Evolutionary conservation across 2,329 filamentous ascomycete species (phyloP).

Genomic region (Fusarium sp.): DNA sequence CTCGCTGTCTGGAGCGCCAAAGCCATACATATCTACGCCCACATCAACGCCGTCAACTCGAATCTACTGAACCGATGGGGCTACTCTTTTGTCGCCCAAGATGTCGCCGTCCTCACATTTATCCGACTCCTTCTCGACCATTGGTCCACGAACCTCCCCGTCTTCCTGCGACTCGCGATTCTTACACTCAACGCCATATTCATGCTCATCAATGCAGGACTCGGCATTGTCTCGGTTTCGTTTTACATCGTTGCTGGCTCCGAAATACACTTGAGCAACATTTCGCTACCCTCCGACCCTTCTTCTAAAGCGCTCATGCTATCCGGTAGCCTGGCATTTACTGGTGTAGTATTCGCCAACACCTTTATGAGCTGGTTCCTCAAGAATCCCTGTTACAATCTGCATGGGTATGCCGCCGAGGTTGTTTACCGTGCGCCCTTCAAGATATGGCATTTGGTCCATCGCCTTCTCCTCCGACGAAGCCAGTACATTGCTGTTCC

Average conservation of each 20-base stretch:
- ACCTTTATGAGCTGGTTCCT: slow-evolving; percentile 42
- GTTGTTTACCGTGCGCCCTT: slow-evolving; percentile 45
- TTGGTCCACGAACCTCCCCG: slow-evolving; percentile 34
- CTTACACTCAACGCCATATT: slow-evolving; percentile 18
- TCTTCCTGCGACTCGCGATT: slow-evolving; percentile 21
- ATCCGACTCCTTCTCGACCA: slow-evolving; percentile 51
- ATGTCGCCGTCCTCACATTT: slow-evolving; percentile 49
- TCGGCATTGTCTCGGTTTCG: slow-evolving; percentile 40
- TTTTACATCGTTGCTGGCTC: slow-evolving; percentile 52
- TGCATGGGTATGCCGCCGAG: slow-evolving; percentile 43
- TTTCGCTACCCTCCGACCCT: slow-evolving; percentile 50
- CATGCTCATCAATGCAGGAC: slow-evolving; percentile 30
- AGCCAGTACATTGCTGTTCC: slow-evolving; percentile 38
- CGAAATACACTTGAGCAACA: slow-evolving; percentile 54
- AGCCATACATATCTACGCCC: slow-evolving; percentile 50
- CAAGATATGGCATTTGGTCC: slow-evolving; percentile 22
- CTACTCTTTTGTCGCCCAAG: slow-evolving; percentile 54
- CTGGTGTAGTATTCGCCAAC: slow-evolving; percentile 34
- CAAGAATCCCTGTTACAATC: slow-evolving; percentile 42
- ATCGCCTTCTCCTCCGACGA: neutral
- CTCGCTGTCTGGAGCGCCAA: slow-evolving; percentile 52
- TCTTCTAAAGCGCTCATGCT: slow-evolving; percentile 50
- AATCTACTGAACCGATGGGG: slow-evolving; percentile 30
- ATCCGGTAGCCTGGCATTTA: slow-evolving; percentile 48
- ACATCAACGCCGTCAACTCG: slow-evolving; percentile 46